Conservation (phyloP, 1,284 basidiomycete species). For the Cutaneotrichosporon mucoides region DNA sequence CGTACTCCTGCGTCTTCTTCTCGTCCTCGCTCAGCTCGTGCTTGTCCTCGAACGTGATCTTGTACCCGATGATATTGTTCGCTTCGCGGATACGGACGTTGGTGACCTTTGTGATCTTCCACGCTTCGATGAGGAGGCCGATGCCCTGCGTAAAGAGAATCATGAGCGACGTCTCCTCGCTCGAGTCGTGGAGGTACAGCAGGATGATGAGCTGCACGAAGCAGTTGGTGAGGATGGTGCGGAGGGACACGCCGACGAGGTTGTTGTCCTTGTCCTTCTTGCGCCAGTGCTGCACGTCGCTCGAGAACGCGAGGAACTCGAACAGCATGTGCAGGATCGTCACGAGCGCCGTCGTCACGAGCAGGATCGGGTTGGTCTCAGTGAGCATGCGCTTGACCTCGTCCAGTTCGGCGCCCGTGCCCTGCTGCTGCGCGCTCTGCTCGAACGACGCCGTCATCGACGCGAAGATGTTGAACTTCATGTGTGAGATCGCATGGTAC, state of each 20-base stretch:
- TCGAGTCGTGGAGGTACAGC: slow-evolving; percentile 91
- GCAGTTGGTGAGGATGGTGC: slow-evolving; percentile 85
- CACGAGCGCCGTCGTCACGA: slow-evolving; percentile 68
- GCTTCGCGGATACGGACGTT: slow-evolving; percentile 67
- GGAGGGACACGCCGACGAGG: slow-evolving; percentile 55
- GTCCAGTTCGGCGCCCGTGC: slow-evolving; percentile 69
- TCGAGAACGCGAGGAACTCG: slow-evolving; percentile 91
- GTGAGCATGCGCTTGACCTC: slow-evolving; percentile 88
- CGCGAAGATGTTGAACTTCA: slow-evolving; percentile 71
- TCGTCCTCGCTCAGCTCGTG: slow-evolving; percentile 90
- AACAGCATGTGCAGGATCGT: slow-evolving; percentile 83
- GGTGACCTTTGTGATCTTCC: slow-evolving; percentile 81
- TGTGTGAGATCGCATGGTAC: slow-evolving; percentile 77
- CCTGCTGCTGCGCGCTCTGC: slow-evolving; percentile 64
- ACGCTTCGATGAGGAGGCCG: slow-evolving; percentile 86
- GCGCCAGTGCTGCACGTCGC: slow-evolving; percentile 90
- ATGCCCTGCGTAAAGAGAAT: slow-evolving; percentile 83
- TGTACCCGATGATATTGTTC: slow-evolving; percentile 70
- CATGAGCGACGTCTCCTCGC: slow-evolving; percentile 92
- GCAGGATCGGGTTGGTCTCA: slow-evolving; percentile 91
- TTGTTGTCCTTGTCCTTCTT: slow-evolving; percentile 78
- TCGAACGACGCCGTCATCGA: slow-evolving; percentile 75
- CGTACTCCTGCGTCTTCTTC: slow-evolving; percentile 94
- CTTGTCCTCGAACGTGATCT: slow-evolving; percentile 79
- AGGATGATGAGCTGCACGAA: slow-evolving; percentile 84